Conservation (phyloP, 306 rosid genomes). For the Pterocarpus macrocarpus region DNA sequence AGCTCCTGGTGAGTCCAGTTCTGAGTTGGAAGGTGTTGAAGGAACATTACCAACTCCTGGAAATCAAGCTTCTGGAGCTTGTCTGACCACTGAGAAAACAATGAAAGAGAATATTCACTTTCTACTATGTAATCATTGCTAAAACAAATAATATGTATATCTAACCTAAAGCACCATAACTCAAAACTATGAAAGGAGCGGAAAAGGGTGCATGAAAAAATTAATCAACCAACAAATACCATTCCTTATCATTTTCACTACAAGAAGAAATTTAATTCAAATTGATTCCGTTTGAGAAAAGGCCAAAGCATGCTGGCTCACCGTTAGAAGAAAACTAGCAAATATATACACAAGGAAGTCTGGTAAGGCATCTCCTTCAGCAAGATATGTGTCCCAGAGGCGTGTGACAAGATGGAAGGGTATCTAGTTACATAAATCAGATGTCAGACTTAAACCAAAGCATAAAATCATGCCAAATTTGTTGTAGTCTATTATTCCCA, state of each 20-base stretch:
- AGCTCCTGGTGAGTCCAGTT: conserved; percentile 95
- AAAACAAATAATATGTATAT: background rate
- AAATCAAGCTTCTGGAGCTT: conserved; percentile 89
- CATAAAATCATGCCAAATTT: conserved; percentile 36
- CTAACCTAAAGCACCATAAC: background rate
- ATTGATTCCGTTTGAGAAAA: background rate
- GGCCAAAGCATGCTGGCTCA: conserved; percentile 52
- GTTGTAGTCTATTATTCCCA: conserved; percentile 1
- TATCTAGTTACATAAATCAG: conserved; percentile 62
- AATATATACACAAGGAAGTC: conserved; percentile 97
- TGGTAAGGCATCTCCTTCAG: conserved; percentile 97
- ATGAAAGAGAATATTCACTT: conserved; percentile 29
- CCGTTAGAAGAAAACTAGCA: conserved; percentile 98
- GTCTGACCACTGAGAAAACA: conserved; percentile 87
- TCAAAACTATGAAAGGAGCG: background rate
- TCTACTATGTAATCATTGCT: conserved; percentile 15
- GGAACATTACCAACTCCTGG: conserved; percentile 97
- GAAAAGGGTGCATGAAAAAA: background rate
- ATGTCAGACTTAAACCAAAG: conserved; percentile 47
- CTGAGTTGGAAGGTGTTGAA: conserved; percentile 95
- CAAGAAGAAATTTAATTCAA: conserved; percentile 31
- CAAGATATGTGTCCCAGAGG: conserved; percentile 98
- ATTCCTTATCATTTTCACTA: background rate
- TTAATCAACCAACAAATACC: background rate
- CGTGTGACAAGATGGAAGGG: conserved; percentile 95